Conservation (phyloP, 2,329 filamentous ascomycete genomes). For the Fusarium domesticum region DNA sequence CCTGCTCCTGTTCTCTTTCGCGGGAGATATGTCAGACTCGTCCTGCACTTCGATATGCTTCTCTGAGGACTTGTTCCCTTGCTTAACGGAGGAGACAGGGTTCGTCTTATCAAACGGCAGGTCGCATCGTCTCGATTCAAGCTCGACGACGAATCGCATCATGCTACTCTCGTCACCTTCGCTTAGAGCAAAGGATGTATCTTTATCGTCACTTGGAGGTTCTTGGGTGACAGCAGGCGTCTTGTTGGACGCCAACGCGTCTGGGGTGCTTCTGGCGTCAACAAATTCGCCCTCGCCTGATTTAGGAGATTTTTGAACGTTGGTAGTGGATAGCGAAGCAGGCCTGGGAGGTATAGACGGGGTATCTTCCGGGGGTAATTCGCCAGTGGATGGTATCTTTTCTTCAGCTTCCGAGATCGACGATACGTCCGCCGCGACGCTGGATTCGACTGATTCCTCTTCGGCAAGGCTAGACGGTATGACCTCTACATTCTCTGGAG, state of each 20-base stretch:
- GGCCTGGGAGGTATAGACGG: conserved; percentile 14
- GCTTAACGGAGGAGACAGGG: conserved; percentile 18
- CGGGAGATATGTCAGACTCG: conserved; percentile 14
- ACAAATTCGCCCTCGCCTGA: conserved; percentile 48
- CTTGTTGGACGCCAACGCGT: conserved; percentile 18
- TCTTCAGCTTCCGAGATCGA: conserved; percentile 5
- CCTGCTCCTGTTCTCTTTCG: conserved; percentile 10
- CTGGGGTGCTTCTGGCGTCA: conserved; percentile 48
- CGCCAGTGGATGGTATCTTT: neutral
- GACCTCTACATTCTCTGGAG: conserved; percentile 18
- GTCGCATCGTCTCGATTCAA: conserved; percentile 42
- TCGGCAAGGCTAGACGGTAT: conserved; percentile 33
- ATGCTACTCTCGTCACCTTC: conserved; percentile 48
- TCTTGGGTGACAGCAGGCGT: conserved; percentile 3
- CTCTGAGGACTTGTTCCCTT: conserved; percentile 2
- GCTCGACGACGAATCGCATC: conserved; percentile 47
- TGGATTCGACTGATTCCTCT: conserved; percentile 2
- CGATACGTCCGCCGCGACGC: conserved; percentile 3
- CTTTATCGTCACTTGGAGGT: conserved; percentile 16
- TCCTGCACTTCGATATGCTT: conserved; percentile 24
- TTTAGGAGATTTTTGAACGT: conserved; percentile 37
- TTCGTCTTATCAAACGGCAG: conserved; percentile 19
- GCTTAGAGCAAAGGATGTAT: conserved; percentile 41
- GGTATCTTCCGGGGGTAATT: conserved; percentile 5
- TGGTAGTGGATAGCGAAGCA: conserved; percentile 18